Evolutionary conservation across 1,284 basidiomycete species (phyloP).

Genomic region (Cystobasidium slooffiae): DNA sequence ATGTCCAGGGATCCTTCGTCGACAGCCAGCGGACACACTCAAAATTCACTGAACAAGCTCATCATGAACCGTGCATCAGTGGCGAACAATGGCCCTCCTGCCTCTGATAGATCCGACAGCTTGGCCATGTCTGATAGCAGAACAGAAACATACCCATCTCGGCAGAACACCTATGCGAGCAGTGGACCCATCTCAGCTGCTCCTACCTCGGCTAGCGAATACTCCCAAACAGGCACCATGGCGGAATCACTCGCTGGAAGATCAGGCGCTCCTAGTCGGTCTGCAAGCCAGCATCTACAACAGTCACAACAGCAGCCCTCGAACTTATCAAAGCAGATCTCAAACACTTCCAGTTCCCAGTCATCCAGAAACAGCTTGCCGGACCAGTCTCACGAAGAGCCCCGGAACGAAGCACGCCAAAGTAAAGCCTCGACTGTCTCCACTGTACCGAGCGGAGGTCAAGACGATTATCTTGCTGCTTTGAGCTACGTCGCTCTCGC

Average conservation of each 20-base stretch:
- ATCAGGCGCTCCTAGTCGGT: slow-evolving; percentile 16
- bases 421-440: slow-evolving; percentile 20
- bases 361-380: background rate
- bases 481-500: slow-evolving; percentile 37
- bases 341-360: background rate
- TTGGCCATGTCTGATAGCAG: background rate
- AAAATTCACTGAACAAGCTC: slow-evolving; percentile 6
- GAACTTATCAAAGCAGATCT: slow-evolving; percentile 12
- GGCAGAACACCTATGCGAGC: background rate
- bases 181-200: slow-evolving; percentile 21
- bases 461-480: slow-evolving; percentile 38
- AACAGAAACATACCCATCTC: background rate
- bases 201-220: slow-evolving; percentile 37
- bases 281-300: slow-evolving; percentile 20
- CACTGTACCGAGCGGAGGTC: slow-evolving; percentile 31
- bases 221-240: slow-evolving; percentile 34
- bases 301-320: background rate
- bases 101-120: slow-evolving; percentile 15
- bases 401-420: background rate
- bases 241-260: slow-evolving; percentile 11
- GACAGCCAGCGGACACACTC: background rate
- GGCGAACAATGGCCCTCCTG: background rate
- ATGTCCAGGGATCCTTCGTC: slow-evolving; percentile 5
- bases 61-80: slow-evolving; percentile 27
- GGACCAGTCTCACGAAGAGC: slow-evolving; percentile 6